phyloP scores from a whole-genome alignment of 2,329 filamentous ascomycete genomes.

The Hymenoscyphus occultus region DNA sequence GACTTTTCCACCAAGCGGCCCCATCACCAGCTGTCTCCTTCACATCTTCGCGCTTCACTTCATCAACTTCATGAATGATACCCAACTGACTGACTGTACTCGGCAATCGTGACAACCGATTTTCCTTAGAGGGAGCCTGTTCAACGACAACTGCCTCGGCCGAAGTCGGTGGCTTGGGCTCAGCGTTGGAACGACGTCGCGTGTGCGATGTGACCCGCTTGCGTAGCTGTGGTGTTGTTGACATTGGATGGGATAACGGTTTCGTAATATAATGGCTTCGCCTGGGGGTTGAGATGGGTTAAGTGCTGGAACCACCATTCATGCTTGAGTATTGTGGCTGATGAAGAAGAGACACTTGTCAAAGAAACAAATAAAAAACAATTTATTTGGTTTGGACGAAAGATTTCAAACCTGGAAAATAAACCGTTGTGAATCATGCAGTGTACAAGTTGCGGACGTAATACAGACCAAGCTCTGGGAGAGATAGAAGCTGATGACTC shows the following conservation, averaged over 20 bases:
- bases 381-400: not conserved
- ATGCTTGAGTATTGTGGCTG: not conserved
- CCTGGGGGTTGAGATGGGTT: not conserved
- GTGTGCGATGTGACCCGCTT: conserved; percentile 3
- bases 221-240: not conserved
- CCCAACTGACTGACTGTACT: not conserved
- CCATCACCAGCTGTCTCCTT: not conserved
- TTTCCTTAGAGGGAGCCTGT: not conserved
- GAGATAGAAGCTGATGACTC: not conserved
- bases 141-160: not conserved
- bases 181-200: not conserved
- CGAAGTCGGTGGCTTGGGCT: not conserved
- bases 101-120: not conserved
- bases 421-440: not conserved
- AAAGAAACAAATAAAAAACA: not conserved
- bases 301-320: not conserved
- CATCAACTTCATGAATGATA: not conserved
- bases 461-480: conserved; percentile 1
- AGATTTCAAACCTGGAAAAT: not conserved
- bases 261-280: not conserved
- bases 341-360: not conserved
- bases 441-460: not conserved
- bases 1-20: not conserved
- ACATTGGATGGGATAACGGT: not conserved
- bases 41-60: not conserved